These are phyloP conservation scores for Nitzschia sp. DNA, from an alignment of 108 stramenopile species.

Conservation along the genomic window DNA sequence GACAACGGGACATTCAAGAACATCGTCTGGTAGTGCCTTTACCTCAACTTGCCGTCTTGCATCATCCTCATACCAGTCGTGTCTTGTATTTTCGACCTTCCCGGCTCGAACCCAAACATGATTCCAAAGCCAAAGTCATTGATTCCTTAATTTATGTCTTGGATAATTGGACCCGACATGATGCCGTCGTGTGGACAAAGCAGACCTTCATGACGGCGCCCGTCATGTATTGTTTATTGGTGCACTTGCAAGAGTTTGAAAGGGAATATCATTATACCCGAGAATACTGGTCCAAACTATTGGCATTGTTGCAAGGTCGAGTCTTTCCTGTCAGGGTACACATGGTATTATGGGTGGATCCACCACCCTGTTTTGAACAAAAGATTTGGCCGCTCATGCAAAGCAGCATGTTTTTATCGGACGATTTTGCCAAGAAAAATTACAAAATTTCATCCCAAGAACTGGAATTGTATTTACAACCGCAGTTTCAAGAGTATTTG, in stretches of 20 bases:
- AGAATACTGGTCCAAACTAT: conserved; percentile 15
- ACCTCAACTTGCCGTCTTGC: not conserved
- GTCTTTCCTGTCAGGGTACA: conserved; percentile 10
- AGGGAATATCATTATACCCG: not conserved
- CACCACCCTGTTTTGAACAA: conserved; percentile 8
- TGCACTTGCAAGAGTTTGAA: conserved; percentile 16
- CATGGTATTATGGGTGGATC: conserved; percentile 17
- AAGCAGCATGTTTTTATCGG: conserved; percentile 3
- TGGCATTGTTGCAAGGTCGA: conserved; percentile 15
- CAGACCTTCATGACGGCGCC: not conserved
- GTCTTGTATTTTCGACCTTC: conserved; percentile 17
- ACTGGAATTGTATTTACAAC: not conserved
- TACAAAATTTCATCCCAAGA: not conserved
- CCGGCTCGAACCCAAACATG: not conserved
- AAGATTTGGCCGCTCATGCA: not conserved
- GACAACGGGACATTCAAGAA: conserved; percentile 14
- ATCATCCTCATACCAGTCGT: conserved; percentile 7
- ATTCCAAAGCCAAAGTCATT: conserved; percentile 2
- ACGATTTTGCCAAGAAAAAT: conserved; percentile 1
- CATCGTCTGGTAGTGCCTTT: conserved; percentile 5
- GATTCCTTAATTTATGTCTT: conserved; percentile 16
- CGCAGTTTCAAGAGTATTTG: not conserved
- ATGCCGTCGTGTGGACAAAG: not conserved
- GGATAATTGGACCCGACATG: conserved; percentile 20
- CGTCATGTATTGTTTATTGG: conserved; percentile 4